Evolutionary conservation across 768 basidiomycete genomes (phyloP).

Genomic region (Tulasnella sp.): DNA sequence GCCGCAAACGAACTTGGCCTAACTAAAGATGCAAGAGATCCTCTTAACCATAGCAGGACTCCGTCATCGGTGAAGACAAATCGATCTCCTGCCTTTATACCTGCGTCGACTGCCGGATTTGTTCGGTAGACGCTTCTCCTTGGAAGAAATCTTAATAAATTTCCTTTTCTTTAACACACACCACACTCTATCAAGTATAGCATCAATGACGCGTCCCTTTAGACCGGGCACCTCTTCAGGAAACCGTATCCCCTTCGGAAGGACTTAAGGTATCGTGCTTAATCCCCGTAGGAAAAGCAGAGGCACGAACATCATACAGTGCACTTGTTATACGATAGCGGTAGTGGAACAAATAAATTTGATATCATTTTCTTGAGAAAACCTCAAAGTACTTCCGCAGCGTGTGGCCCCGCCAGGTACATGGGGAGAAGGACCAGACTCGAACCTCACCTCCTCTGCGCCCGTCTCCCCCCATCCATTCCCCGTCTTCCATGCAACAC

Average conservation of each 20-base stretch:
- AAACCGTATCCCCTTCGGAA: background rate
- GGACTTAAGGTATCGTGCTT: background rate
- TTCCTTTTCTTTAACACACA: background rate
- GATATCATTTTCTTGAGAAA: background rate
- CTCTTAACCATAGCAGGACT: background rate
- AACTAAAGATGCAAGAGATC: background rate
- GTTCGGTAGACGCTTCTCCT: background rate
- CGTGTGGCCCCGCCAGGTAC: background rate
- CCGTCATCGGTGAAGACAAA: background rate
- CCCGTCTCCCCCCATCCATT: slow-evolving; percentile 74
- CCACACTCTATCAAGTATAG: background rate
- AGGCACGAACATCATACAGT: background rate
- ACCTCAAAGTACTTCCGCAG: background rate
- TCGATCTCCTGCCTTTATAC: background rate
- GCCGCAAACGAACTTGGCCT: background rate
- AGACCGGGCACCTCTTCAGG: background rate
- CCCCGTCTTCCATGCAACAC: slow-evolving; percentile 64
- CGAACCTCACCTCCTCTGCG: slow-evolving; percentile 67
- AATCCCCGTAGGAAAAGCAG: background rate
- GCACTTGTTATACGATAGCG: background rate
- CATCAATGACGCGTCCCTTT: background rate
- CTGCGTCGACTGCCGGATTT: background rate
- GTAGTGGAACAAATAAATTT: background rate
- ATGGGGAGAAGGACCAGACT: slow-evolving; percentile 55
- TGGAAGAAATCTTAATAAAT: background rate